A percentile compares a stretch with the other conserved stretches of the same genome.
phyloP scores from a whole-genome alignment of 371 early-diverging fungal genomes.

The Blakeslea trispora region DNA sequence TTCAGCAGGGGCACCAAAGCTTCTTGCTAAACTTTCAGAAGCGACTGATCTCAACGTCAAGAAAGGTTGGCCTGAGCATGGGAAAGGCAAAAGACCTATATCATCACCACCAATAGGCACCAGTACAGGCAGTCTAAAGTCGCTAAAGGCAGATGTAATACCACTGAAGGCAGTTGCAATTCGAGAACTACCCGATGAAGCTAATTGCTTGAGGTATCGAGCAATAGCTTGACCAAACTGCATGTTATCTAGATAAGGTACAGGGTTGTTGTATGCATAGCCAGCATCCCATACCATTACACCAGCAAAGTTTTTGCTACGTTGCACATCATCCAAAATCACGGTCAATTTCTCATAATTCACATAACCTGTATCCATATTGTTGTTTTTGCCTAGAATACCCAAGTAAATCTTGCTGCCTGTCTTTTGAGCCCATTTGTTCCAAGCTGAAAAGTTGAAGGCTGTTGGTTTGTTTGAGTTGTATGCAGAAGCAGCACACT shows the following conservation, averaged over 20 bases:
- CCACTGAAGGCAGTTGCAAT: conserved; percentile 15
- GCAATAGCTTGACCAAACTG: conserved; percentile 35
- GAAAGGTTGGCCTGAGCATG: conserved; percentile 28
- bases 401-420: conserved; percentile 55
- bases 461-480: conserved; percentile 20
- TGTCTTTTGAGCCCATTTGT: conserved; percentile 44
- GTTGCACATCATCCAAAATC: conserved; percentile 39
- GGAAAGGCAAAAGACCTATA: background rate
- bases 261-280: conserved; percentile 42
- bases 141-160: conserved; percentile 8
- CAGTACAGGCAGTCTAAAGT: conserved; percentile 15
- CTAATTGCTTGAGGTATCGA: conserved; percentile 22
- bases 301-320: conserved; percentile 57
- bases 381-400: conserved; percentile 52
- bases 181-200: background rate
- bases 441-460: conserved; percentile 66
- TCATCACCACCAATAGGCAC: conserved; percentile 11
- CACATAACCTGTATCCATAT: conserved; percentile 59
- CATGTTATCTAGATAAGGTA: conserved; percentile 18
- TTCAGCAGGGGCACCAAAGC: conserved; percentile 20
- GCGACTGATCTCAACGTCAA: conserved; percentile 20
- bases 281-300: conserved; percentile 73
- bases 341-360: conserved; percentile 36
- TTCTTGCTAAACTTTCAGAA: conserved; percentile 15
- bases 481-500: conserved; percentile 48